phyloP scores from a whole-genome alignment of 1,139 yeast genomes.

The Pichia inconspicua region DNA sequence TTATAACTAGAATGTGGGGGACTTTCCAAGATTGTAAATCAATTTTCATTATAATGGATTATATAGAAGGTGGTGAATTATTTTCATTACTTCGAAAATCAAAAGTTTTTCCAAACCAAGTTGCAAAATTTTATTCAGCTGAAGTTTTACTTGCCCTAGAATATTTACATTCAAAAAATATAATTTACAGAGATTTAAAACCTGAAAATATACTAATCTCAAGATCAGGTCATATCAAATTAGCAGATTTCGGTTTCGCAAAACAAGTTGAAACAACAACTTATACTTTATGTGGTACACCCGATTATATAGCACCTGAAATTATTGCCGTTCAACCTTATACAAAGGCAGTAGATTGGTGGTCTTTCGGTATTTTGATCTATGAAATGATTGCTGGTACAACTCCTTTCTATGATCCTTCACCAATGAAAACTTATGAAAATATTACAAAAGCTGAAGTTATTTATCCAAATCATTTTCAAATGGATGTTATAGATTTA shows the following conservation, averaged over 20 bases:
- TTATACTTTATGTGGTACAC: conserved; percentile 57
- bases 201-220: conserved; percentile 55
- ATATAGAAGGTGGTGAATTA: conserved; percentile 56
- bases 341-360: conserved; percentile 58
- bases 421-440: conserved; percentile 58
- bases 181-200: conserved; percentile 52
- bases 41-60: conserved; percentile 56
- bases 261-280: conserved; percentile 54
- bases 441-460: conserved; percentile 48
- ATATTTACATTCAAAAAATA: conserved; percentile 49
- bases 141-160: conserved; percentile 53
- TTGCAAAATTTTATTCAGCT: conserved; percentile 57
- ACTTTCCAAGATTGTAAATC: conserved; percentile 52
- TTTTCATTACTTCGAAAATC: conserved; percentile 50
- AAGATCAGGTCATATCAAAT: conserved; percentile 51
- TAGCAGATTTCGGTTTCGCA: conserved; percentile 58
- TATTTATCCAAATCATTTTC: conserved; percentile 43
- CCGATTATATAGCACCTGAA: conserved; percentile 59
- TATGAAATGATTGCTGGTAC: conserved; percentile 58
- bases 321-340: conserved; percentile 56
- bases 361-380: conserved; percentile 54
- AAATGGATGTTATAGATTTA: conserved; percentile 45
- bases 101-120: conserved; percentile 56
- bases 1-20: conserved; percentile 58
- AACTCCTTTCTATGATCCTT: conserved; percentile 54